These are phyloP conservation scores for Xylaria sp. DNA, from an alignment of 2,329 filamentous ascomycete species.

Conservation along the genomic window DNA sequence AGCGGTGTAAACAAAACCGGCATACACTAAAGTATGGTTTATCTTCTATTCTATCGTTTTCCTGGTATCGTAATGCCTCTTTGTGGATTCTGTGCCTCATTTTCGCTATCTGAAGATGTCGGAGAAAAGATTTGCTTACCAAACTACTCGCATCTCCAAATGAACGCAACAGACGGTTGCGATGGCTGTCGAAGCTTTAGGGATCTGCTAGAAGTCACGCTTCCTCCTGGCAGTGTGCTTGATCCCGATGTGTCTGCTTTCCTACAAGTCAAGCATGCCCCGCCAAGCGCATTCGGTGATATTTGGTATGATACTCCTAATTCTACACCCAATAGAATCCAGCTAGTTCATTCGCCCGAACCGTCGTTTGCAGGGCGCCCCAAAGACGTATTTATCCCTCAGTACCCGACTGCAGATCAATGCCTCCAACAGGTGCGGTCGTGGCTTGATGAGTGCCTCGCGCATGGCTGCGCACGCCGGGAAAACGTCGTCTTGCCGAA, in stretches of 20 bases:
- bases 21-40: no score
- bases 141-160: conserved; percentile 13
- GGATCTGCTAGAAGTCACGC: conserved; percentile 5
- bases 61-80: neutral
- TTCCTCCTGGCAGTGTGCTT: neutral
- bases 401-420: neutral
- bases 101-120: neutral
- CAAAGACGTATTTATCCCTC: neutral
- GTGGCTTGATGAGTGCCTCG: neutral
- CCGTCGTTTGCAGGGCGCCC: neutral
- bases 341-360: neutral
- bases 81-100: conserved; percentile 9
- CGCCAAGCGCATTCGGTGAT: neutral
- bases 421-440: neutral
- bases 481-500: conserved; percentile 8
- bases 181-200: conserved; percentile 14
- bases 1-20: neutral
- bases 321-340: neutral
- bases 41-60: no score
- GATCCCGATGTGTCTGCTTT: conserved; percentile 9
- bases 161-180: neutral
- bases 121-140: neutral
- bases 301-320: conserved; percentile 10
- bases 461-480: conserved; percentile 4
- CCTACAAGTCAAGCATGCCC: neutral